A percentile compares a stretch with the other conserved stretches of the same genome.
phyloP scores from a whole-genome alignment of 768 basidiomycete genomes.

The Tricholoma matsutake region DNA sequence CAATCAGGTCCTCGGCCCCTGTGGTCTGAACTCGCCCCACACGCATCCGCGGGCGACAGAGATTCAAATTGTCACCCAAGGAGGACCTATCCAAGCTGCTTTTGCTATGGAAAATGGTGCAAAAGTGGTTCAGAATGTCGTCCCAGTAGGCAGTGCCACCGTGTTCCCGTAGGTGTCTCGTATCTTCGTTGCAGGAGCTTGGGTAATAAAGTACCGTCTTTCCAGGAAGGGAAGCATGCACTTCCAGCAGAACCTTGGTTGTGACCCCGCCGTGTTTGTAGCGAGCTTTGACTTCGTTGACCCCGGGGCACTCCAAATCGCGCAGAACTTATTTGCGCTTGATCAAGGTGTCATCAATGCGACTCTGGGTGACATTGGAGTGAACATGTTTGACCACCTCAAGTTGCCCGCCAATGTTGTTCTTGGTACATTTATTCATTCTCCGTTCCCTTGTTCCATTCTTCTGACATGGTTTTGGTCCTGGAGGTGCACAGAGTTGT shows the following conservation, averaged over 20 bases:
- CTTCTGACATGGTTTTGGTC: not conserved
- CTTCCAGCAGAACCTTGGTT: not conserved
- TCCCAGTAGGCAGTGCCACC: not conserved
- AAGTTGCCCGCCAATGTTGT: not conserved
- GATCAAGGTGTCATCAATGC: not conserved
- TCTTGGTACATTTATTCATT: not conserved
- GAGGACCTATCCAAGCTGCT: not conserved
- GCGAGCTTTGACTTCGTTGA: not conserved
- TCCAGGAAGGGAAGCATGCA: constrained; percentile 1
- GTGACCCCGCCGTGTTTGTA: not conserved
- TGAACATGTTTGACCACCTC: not conserved
- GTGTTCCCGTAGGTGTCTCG: not conserved
- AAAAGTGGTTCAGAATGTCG: not conserved
- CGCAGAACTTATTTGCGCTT: not conserved
- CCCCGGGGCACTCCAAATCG: not conserved
- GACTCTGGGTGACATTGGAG: not conserved
- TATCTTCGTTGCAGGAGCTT: not conserved
- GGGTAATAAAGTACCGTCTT: not conserved
- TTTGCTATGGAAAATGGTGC: constrained; percentile 1
- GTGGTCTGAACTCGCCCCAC: not conserved
- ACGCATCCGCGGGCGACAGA: not conserved
- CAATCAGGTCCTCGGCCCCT: not conserved
- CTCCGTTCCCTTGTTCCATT: not conserved
- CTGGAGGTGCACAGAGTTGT: not conserved
- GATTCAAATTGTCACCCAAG: constrained; percentile 1